phyloP scores from a whole-genome alignment of 306 rosid genomes.

The barrel medic (Medicago truncatula) region DNA sequence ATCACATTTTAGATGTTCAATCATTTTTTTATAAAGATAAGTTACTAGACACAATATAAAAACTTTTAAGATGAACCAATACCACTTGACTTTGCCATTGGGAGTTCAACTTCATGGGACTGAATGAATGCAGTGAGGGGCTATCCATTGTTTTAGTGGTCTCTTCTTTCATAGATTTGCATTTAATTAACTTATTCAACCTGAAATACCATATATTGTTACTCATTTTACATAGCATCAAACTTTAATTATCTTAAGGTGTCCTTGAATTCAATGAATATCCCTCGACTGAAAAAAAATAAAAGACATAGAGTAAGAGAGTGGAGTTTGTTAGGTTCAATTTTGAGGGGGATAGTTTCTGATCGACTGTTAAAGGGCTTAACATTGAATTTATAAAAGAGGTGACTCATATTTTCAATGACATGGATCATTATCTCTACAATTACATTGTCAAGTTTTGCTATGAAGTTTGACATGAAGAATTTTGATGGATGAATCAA shows the following conservation, averaged over 20 bases:
- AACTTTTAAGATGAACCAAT: background rate
- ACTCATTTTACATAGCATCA: background rate
- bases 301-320: background rate
- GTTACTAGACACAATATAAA: too few relatives aligned
- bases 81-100: slow-evolving; percentile 15
- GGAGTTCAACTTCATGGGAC: slow-evolving; percentile 30
- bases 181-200: slow-evolving; percentile 7
- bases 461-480: too few relatives aligned
- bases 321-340: background rate
- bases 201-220: background rate
- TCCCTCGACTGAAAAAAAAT: background rate
- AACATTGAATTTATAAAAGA: too few relatives aligned
- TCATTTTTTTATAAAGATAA: too few relatives aligned
- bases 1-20: too few relatives aligned
- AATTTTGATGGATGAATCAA: too few relatives aligned
- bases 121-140: slow-evolving; percentile 4
- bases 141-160: background rate
- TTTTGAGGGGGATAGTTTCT: too few relatives aligned
- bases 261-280: background rate
- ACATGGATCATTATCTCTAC: too few relatives aligned
- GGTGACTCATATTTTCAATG: too few relatives aligned
- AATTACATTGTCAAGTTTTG: too few relatives aligned
- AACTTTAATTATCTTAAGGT: background rate
- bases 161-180: slow-evolving; percentile 12
- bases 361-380: too few relatives aligned